phyloP scores from a whole-genome alignment of 2,329 filamentous ascomycete species.

The Colletotrichum sp. region DNA sequence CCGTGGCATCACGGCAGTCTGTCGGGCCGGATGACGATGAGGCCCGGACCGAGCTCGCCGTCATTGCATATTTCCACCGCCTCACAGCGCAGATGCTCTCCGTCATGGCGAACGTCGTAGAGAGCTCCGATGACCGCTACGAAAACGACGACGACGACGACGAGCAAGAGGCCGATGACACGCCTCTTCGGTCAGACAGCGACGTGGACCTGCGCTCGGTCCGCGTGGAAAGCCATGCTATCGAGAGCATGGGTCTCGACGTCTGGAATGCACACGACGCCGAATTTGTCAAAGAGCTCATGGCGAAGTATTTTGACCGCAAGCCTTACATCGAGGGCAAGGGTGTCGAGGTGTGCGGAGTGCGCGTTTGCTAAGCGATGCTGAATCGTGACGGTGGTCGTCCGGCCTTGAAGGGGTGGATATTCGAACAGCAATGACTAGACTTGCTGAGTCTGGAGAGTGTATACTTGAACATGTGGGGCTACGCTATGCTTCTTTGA shows the following conservation, averaged over 20 bases:
- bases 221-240: constrained; percentile 65
- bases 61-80: constrained; percentile 83
- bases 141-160: constrained; percentile 37
- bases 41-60: constrained; percentile 66
- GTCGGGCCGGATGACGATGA: constrained; percentile 36
- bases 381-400: neutral
- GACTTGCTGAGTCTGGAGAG: neutral
- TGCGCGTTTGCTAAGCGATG: constrained; percentile 65
- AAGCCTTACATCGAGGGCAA: constrained; percentile 68
- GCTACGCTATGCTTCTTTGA: neutral
- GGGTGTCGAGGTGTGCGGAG: constrained; percentile 75
- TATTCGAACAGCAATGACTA: neutral
- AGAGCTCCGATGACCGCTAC: constrained; percentile 48
- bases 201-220: constrained; percentile 42
- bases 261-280: constrained; percentile 75
- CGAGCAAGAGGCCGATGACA: constrained; percentile 30
- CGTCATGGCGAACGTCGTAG: constrained; percentile 65
- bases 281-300: constrained; percentile 68
- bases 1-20: constrained; percentile 35
- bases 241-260: constrained; percentile 77
- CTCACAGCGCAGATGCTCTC: constrained; percentile 70
- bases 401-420: neutral
- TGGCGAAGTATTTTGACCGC: constrained; percentile 69
- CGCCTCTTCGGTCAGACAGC: constrained; percentile 25
- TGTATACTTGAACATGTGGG: neutral